Evolutionary conservation across 371 early-diverging fungal species (phyloP).

Genomic region (Mucor irregularis): DNA sequence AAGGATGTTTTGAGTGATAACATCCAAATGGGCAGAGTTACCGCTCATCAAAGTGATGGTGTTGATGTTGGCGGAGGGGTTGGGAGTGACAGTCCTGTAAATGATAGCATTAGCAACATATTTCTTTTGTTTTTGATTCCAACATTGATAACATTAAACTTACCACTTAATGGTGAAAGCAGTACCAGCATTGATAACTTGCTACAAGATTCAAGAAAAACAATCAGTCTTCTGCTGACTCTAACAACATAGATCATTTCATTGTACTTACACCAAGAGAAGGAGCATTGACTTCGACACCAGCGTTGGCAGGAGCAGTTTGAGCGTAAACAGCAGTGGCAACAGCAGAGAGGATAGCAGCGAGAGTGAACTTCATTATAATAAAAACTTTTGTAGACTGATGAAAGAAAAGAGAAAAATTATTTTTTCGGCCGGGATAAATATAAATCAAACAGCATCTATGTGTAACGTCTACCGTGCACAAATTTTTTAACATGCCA

Average conservation of each 20-base stretch:
- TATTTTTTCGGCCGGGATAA: neutral
- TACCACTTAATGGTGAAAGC: slow-evolving; percentile 35
- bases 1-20: slow-evolving; percentile 21
- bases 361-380: slow-evolving; percentile 19
- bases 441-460: slow-evolving; percentile 4
- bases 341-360: slow-evolving; percentile 16
- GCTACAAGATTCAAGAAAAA: slow-evolving; percentile 14
- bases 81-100: slow-evolving; percentile 20
- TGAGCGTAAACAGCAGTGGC: slow-evolving; percentile 13
- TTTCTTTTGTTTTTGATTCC: neutral
- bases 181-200: slow-evolving; percentile 32
- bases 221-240: neutral
- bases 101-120: neutral
- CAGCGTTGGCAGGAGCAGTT: slow-evolving; percentile 14
- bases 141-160: neutral
- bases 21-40: slow-evolving; percentile 25
- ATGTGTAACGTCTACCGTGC: slow-evolving; percentile 19
- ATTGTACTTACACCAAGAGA: slow-evolving; percentile 30
- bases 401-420: neutral
- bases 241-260: neutral
- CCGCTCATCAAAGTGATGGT: slow-evolving; percentile 35
- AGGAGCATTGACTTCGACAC: slow-evolving; percentile 32
- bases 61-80: slow-evolving; percentile 18
- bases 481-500: slow-evolving; percentile 1
- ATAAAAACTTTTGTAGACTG: neutral